Conservation (phyloP, 345 rosid genomes). For the Diplotaxis tenuifolia region DNA sequence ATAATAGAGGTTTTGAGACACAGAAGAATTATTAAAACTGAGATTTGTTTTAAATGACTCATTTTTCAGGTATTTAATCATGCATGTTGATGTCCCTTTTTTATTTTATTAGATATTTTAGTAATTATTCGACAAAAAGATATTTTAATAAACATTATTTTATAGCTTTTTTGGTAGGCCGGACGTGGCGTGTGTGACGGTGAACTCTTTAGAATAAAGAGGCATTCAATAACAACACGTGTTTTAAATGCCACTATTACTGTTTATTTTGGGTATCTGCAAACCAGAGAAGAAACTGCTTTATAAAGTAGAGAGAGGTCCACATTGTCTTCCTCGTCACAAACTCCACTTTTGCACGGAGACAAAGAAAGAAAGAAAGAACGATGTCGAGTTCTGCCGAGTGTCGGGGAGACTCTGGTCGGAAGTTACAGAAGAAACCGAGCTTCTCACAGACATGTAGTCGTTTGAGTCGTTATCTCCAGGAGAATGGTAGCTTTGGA, state of each 20-base stretch:
- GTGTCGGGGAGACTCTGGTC: constrained; percentile 35
- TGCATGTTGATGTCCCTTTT: too few species aligned
- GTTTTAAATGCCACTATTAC: constrained; percentile 15
- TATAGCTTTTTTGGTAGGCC: background rate
- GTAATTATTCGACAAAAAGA: too few species aligned
- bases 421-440: constrained; percentile 44
- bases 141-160: too few species aligned
- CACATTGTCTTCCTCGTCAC: constrained; percentile 29
- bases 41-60: too few species aligned
- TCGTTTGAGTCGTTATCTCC: constrained; percentile 71
- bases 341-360: background rate
- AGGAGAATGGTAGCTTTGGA: constrained; percentile 66
- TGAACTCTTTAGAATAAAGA: constrained; percentile 21
- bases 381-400: constrained; percentile 55
- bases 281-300: constrained; percentile 10
- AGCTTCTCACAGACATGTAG: constrained; percentile 68
- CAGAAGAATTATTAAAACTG: too few species aligned
- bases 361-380: background rate
- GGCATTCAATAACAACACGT: constrained; percentile 23
- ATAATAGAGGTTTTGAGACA: too few species aligned
- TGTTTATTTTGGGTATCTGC: background rate
- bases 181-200: background rate
- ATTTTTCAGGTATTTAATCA: too few species aligned
- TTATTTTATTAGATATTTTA: too few species aligned
- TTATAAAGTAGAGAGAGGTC: constrained; percentile 11